Evolutionary conservation across 768 basidiomycete genomes (phyloP), one percentile per base, ranked within the genome.

Genomic region (Rhizopogon salebrosus): DNA sequence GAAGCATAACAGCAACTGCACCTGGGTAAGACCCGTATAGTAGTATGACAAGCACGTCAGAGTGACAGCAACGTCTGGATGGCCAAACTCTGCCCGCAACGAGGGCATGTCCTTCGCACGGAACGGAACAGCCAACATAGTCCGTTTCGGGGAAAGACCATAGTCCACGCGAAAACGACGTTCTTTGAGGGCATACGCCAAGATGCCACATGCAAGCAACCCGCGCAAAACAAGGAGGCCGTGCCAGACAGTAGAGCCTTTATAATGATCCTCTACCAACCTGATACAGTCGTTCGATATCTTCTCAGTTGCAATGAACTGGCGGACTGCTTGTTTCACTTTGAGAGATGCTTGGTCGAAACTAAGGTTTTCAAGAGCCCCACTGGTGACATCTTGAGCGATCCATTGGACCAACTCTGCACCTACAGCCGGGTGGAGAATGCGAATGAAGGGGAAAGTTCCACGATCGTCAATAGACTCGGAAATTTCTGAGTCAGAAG

Each of bases 111-210:
- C 73, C 49, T 70, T 73, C 0, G 72, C 73, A 2, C 71, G 59
- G 23, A 73, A 73, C 0, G 72, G 72, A 1, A 73, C 73, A 0
- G 72, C 72, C 4, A 73, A 56, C 59, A 62, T 57, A 0, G 72
- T 72, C 14, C 72, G 67, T 16, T 37, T 5, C 6, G 53, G 62
- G 37, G 70, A 54, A 14, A 69, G 67, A 3, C 72, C 72, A 56
- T 70, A 75, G 49, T 74, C 67, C 7, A 75, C 73, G 2, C 72
- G 52, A 71, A 71, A 73, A 22, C 73, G 60, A 20, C 68, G 69
- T 2, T 73, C 70, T 38, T 40, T 62, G 23, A 73, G 56, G 5
- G 58, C 63, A 41, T 64, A 65, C 13, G 64, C 31, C 2, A 73
- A 57, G 14, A 73, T 67, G 0, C 69, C 72, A 0, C 55, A 56